A percentile compares a stretch with the other conserved stretches of the same genome.
phyloP scores from a whole-genome alignment of 1,284 basidiomycete species.

The Trametes versicolor region DNA sequence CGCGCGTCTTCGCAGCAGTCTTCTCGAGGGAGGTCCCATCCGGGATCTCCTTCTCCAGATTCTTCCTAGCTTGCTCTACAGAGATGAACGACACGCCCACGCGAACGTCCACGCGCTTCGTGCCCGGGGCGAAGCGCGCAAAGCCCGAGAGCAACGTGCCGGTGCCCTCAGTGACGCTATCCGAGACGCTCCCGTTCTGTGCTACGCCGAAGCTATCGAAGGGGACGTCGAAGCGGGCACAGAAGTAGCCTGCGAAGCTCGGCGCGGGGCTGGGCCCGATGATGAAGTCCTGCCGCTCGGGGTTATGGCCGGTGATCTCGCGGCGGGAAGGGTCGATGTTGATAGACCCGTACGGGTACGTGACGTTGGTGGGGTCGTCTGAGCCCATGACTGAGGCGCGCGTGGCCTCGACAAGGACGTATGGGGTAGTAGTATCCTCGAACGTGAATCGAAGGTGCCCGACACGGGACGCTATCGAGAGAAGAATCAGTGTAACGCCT shows the following conservation, averaged over 20 bases:
- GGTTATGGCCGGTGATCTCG: constrained; percentile 77
- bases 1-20: constrained; percentile 67
- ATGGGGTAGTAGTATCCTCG: constrained; percentile 56
- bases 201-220: constrained; percentile 61
- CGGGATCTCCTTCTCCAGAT: constrained; percentile 70
- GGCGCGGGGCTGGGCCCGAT: constrained; percentile 67
- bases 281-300: constrained; percentile 81
- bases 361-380: constrained; percentile 65
- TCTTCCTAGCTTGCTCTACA: constrained; percentile 74
- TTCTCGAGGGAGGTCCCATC: constrained; percentile 68
- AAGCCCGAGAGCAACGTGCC: constrained; percentile 66
- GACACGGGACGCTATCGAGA: constrained; percentile 71
- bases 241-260: constrained; percentile 76
- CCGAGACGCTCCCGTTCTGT: constrained; percentile 54
- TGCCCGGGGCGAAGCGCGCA: constrained; percentile 56
- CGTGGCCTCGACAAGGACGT: constrained; percentile 77
- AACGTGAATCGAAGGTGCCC: constrained; percentile 84
- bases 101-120: constrained; percentile 62
- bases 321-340: constrained; percentile 54
- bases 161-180: constrained; percentile 42
- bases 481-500: constrained; percentile 3
- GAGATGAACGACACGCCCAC: constrained; percentile 86
- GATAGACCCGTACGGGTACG: constrained; percentile 69
- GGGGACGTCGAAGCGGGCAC: constrained; percentile 71
- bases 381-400: constrained; percentile 71